Base-by-base conservation (phyloP, 805 yeast species). In the Yamadazyma akitaensis region DNA sequence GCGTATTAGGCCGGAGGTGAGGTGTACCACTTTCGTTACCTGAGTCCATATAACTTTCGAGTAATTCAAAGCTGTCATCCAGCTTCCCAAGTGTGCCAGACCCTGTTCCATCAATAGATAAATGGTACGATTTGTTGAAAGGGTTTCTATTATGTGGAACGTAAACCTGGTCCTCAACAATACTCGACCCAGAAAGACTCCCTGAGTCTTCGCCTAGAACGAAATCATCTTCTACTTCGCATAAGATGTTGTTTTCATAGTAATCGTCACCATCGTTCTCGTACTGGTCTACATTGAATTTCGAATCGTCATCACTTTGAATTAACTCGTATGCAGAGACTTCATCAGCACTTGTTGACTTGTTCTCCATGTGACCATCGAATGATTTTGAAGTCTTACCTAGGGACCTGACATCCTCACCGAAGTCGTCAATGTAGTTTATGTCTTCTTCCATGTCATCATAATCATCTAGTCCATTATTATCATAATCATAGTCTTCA, bases 401-500 rank as follows among this genome's bases (percentile, higher is more conserved):
- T 3, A 12, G 10, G 12, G 32, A 13, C 10, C n/a, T 13, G 32
- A 12, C 25, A 19, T 34, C 57, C 9, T 55, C 60, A n/a, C 51
- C 57, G 42, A 57, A 57, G 13, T 51, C 49, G 10, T 56, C 56
- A 18, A 60, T 59, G 42, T 61, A 61, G 30, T 55, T 50, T 5
- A 54, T 53, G 10, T 47, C 51, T 14, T 54, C 58, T 36, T 56
- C 63, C 11, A 26, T 30, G 30, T 42, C 37, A 16, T 56, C 61
- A 26, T 50, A 55, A 31, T 67, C 70, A 14, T 60, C 69, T 42
- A 67, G 46, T 1, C 76, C 76, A 47, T 72, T 71, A 51, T 71
- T 70, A 37, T 72, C 76, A 51, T 61, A 72, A 47, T 72, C 76
- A 42, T 72, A 72, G 48, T 67, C 75, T 6, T 70, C 55, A 6